A percentile compares a stretch with the other conserved stretches of the same genome.
Conservation (phyloP, 2,329 filamentous ascomycete species). For the Kalmusia sp. region DNA sequence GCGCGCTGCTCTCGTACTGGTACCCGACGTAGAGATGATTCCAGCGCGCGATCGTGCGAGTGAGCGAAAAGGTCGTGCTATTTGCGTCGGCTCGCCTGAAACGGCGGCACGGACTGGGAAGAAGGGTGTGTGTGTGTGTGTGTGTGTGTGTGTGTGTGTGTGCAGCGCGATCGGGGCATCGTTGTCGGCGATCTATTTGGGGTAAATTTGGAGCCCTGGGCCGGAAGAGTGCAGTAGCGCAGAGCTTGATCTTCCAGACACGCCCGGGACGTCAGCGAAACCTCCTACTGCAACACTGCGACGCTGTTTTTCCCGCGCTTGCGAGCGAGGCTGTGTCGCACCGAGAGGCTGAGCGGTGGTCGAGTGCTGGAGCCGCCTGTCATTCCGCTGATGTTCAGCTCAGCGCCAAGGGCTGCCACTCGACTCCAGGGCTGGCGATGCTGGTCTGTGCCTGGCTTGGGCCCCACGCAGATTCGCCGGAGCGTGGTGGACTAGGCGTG, state of each 20-base stretch:
- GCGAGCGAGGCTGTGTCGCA: not conserved
- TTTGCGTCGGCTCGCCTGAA: constrained; percentile 4
- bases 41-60: too few species aligned
- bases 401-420: not conserved
- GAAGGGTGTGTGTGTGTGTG: too few species aligned
- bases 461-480: not conserved
- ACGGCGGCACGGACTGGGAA: not conserved
- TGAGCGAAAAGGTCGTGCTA: constrained; percentile 9
- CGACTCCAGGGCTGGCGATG: not conserved
- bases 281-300: too few species aligned
- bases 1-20: too few species aligned
- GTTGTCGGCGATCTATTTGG: constrained; percentile 4
- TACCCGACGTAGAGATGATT: too few species aligned
- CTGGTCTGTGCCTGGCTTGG: not conserved
- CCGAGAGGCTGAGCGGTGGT: not conserved
- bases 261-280: not conserved
- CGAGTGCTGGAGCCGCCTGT: not conserved
- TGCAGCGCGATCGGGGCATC: not conserved
- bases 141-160: not conserved
- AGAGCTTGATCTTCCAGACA: constrained; percentile 3
- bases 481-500: not conserved
- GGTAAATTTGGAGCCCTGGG: constrained; percentile 1
- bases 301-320: too few species aligned
- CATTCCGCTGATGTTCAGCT: not conserved
- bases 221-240: not conserved